Evolutionary conservation across 108 stramenopile genomes (phyloP), one percentile per base, ranked within the genome.

Genomic region (Aurantiochytrium sp.): DNA sequence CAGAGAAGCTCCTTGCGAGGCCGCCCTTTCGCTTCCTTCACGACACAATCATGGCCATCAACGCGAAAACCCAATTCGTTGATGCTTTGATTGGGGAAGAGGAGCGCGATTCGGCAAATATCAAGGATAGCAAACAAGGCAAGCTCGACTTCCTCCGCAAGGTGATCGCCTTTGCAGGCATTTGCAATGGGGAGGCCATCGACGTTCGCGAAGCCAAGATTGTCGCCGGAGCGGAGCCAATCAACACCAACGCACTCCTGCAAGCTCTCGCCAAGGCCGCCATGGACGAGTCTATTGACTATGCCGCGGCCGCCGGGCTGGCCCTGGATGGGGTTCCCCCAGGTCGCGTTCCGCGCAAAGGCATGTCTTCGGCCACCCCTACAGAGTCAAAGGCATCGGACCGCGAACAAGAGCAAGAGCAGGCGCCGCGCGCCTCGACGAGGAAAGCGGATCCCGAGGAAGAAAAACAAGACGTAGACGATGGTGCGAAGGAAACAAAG

Each of bases 1-100:
- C 29, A 29, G 88, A 89, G 0, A 89, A 89, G 87, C 43, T 89
- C 5, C 87, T 90, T 6, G 5, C 60, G 25, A 90, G 60, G 35
- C 89, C 89, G 28, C 89, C 89, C 28, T 90, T 90, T 21, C 76
- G 89, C 35, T 90, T 90, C 45, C 28, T 90, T 19, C 91, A 91
- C 59, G 91, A 91, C 49, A 58, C 58, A 0, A 23, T 90, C 16
- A 89, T 89, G 18, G 91, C 89, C 4, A 44, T 90, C 21, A 91
- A 59, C 19, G 44, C 4, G 12, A 23, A 76, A 5, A 91, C 89
- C 5, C 88, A 88, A 4, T 91, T 90, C 45, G 87, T n/a, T 3
- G 87, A 90, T 35, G 89, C 42, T 19, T 35, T 91, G 8, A 5
- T 87, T 73, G 5, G 5, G 0, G 45, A 19, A 3, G 87, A 60